Evolutionary conservation across 805 yeast species (phyloP), one percentile per base, ranked within the genome.

Genomic region (Lachancea nothofagi): DNA sequence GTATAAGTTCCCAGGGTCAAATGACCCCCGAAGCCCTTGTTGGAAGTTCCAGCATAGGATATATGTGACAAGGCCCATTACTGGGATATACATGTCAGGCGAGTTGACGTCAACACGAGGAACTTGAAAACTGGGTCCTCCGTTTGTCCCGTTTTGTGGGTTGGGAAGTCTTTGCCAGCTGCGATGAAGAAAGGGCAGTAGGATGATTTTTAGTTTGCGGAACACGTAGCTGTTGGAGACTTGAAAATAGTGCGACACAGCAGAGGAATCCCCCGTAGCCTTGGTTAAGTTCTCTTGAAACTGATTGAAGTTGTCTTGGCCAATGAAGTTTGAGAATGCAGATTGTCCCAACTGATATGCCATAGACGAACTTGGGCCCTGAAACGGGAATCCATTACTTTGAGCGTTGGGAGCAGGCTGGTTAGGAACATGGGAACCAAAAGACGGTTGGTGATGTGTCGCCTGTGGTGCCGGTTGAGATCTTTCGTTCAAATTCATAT

Each of bases 41-140:
- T 83, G 73, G 17, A 83, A 72, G 2, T 96, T 90, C 75, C 90
- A 79, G 26, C 86, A 71, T 44, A 93, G 66, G 36, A 90, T 80
- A 55, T 89, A 89, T 0, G 97, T 87, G 36, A 87, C 76, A 53
- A 83, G 75, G 1, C 96, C 85, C 97, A 94, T 93, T 45, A 85
- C 45, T 5, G 99, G 99, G 40, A 93, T 85, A 62, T 93, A 93
- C 68, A 93, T 73, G 60, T 93, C 99, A 2, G 98, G 98, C 0
- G 97, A 94, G 55, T 94, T 93, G 42, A 82, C 71, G 59, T 93
- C 98, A 45, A 83, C 85, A 33, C 74, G 64, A 12, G 99, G 96
- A 8, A 85, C 78, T 2, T 86, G 39, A 36, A 53, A 59, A 3
- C 44, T 27, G 7, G 45, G 33, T 2, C 49, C 29, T 23, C 32